Evolutionary conservation across 2,329 filamentous ascomycete genomes (phyloP).

Genomic region (Zasmidium cellare): DNA sequence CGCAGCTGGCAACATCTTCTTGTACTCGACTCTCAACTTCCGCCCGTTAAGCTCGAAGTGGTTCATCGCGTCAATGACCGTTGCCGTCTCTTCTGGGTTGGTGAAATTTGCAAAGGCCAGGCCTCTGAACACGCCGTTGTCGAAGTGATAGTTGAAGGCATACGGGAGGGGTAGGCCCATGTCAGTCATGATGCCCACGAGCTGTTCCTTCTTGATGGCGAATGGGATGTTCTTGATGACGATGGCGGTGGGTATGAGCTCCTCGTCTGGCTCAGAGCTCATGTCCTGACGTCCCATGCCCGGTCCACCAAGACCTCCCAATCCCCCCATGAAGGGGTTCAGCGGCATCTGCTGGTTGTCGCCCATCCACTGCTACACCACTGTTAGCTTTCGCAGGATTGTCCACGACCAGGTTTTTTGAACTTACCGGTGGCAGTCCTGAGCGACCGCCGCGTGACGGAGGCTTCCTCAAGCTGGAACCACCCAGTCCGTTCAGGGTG

Average conservation of each 20-base stretch:
- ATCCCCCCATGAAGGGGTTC: constrained; percentile 48
- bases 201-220: constrained; percentile 93
- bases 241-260: constrained; percentile 95
- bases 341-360: constrained; percentile 48
- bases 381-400: constrained; percentile 21
- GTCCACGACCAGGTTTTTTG: constrained; percentile 6
- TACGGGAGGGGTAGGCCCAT: constrained; percentile 92
- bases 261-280: constrained; percentile 64
- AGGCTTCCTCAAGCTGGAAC: constrained; percentile 45
- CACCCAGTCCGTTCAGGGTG: constrained; percentile 49
- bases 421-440: constrained; percentile 72
- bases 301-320: constrained; percentile 35
- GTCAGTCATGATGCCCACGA: constrained; percentile 91
- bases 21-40: constrained; percentile 95
- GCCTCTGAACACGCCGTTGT: constrained; percentile 94
- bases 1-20: constrained; percentile 96
- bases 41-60: constrained; percentile 92
- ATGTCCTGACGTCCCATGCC: constrained; percentile 47
- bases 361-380: constrained; percentile 62
- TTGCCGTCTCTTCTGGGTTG: constrained; percentile 86
- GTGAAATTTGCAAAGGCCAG: constrained; percentile 98
- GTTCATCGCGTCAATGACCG: constrained; percentile 92
- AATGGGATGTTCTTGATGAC: constrained; percentile 99
- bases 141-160: constrained; percentile 99
- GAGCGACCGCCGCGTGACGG: constrained; percentile 56